These are phyloP conservation scores for Colletotrichum brevisporum DNA, from an alignment of 2,329 filamentous ascomycete species.

Conservation along the genomic window DNA sequence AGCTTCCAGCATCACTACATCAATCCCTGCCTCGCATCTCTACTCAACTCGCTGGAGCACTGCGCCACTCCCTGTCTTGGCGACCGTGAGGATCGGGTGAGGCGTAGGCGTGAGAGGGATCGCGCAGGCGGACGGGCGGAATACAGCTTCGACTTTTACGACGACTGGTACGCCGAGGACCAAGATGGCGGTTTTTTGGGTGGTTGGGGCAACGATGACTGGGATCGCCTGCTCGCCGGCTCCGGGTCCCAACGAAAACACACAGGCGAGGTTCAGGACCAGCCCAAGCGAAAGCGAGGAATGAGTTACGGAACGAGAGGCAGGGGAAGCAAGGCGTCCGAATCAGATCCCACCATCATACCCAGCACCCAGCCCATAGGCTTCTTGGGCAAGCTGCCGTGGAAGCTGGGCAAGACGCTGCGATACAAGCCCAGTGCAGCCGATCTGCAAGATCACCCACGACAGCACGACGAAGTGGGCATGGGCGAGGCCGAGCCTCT, in stretches of 20 bases:
- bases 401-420: constrained; percentile 84
- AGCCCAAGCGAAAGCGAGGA: constrained; percentile 80
- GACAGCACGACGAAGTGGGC: constrained; percentile 59
- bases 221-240: constrained; percentile 85
- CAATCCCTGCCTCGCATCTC: constrained; percentile 80
- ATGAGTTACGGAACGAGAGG: constrained; percentile 91
- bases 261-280: constrained; percentile 63
- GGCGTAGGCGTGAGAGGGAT: constrained; percentile 76
- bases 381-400: constrained; percentile 87
- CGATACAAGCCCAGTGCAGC: constrained; percentile 93
- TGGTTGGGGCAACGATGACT: constrained; percentile 85
- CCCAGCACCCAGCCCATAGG: constrained; percentile 88
- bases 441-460: constrained; percentile 89
- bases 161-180: constrained; percentile 87
- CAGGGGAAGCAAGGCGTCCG: constrained; percentile 54
- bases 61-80: constrained; percentile 81
- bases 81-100: constrained; percentile 79
- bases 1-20: constrained; percentile 90
- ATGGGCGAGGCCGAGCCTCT: constrained; percentile 78
- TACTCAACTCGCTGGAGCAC: constrained; percentile 77
- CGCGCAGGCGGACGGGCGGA: constrained; percentile 76
- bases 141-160: constrained; percentile 95
- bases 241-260: constrained; percentile 65
- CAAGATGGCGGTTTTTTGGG: constrained; percentile 69
- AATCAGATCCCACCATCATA: constrained; percentile 89